Percentiles rank a stretch among this genome's conserved stretches.
Evolutionary conservation across 2,329 filamentous ascomycete genomes (phyloP).

Genomic region (Fusarium tanahbumbuense): DNA sequence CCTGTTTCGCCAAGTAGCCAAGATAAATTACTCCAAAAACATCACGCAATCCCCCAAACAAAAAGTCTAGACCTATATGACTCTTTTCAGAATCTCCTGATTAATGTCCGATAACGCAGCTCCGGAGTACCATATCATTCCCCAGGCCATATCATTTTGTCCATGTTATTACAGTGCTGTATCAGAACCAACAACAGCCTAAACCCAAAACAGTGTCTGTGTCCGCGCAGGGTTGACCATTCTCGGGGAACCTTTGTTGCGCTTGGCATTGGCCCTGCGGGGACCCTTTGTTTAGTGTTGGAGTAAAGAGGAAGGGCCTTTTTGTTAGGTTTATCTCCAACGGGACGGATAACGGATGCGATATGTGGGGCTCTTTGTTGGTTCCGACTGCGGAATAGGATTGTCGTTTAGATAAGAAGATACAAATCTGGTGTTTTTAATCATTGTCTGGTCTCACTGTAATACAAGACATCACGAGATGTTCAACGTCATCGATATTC

Average conservation of each 20-base stretch:
- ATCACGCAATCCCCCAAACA: not conserved
- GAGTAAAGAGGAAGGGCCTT: conserved; percentile 28
- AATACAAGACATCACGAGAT: not conserved
- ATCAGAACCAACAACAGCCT: not conserved
- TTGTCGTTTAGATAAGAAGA: conserved; percentile 9
- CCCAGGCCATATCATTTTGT: not conserved
- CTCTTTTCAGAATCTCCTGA: not conserved
- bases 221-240: conserved; percentile 1
- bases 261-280: conserved; percentile 27
- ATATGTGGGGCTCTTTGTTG: not conserved
- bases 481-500: not conserved
- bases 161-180: not conserved
- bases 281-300: conserved; percentile 30
- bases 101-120: conserved; percentile 1
- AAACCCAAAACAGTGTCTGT: conserved; percentile 3
- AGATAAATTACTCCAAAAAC: not conserved
- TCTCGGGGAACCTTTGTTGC: conserved; percentile 36
- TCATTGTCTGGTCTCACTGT: not conserved
- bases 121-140: not conserved
- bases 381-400: conserved; percentile 4
- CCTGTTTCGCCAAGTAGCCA: not conserved
- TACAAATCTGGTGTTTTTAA: not conserved
- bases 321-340: conserved; percentile 16
- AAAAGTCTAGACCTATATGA: not conserved
- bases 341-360: not conserved